Base-by-base conservation (phyloP, 345 rosid species). In the Eucalyptus curtisii region DNA sequence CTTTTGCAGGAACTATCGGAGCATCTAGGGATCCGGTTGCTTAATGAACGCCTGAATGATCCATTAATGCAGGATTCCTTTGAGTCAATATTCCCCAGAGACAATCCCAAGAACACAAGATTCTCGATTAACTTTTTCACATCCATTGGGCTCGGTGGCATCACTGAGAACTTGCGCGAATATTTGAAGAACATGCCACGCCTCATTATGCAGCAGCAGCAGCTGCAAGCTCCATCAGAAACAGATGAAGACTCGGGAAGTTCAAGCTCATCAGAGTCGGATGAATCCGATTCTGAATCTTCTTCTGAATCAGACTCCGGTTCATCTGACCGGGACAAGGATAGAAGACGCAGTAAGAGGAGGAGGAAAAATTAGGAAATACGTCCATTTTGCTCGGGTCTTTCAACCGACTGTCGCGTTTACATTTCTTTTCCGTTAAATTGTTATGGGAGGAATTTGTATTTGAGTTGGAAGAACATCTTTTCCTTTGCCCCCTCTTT, bases 61-160 rank as follows among this genome's bases (percentile, higher is more conserved):
- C 87, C 53, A 17, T 85, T 49, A 27, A 47, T 85, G 86, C 59
- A 3, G 45, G 66, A 50, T 86, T 52, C 45, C 47, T 86, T 33
- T 4, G 57, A 86, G 42, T 94, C 98, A 3, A 98, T 97, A 64
- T 98, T 98, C 90, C 99, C 99, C 0, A 95, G 85, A 88, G 99
- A 98, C 88, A 95, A 98, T 88, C 99, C 98, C 3, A 98, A 96
- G 97, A 98, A 96, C 93, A 96, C 98, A 2, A 88, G 98, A 87
- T 96, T 98, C 90, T 86, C 99, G 84, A 96, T 97, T 84, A 98
- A 98, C 91, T 98, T 97, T 90, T 96, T 98, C 91, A 98, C 98
- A 27, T 96, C 99, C 66, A 96, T 97, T 92, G 99, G 99, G 61
- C 97, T 98, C 40, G 99, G 99, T 92, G 99, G 99, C 59, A 96